Conservation (phyloP, 2,329 filamentous ascomycete genomes). For the Phoma herbarum region DNA sequence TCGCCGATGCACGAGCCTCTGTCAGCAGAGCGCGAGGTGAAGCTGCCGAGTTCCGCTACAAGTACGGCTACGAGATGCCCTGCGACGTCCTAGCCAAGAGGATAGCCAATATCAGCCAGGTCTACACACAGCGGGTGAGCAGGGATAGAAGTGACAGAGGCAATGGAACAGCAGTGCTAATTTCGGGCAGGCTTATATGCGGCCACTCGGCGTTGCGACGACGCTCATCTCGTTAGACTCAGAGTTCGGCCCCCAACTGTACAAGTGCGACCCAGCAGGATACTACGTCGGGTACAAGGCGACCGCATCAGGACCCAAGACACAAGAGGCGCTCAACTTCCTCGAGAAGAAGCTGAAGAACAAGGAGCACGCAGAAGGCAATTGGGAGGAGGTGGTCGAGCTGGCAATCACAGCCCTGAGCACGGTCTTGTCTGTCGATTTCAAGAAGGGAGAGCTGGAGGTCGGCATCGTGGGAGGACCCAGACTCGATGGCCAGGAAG, state of each 20-base stretch:
- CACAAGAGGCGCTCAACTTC: slow-evolving; percentile 98
- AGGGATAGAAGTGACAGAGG: slow-evolving; percentile 4
- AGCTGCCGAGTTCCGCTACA: slow-evolving; percentile 97
- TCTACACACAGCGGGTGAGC: slow-evolving; percentile 93
- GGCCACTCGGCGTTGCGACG: slow-evolving; percentile 92
- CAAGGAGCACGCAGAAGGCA: slow-evolving; percentile 91
- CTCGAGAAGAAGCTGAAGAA: slow-evolving; percentile 99
- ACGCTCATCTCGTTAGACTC: slow-evolving; percentile 94
- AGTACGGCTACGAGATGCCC: slow-evolving; percentile 99
- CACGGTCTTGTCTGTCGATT: slow-evolving; percentile 97
- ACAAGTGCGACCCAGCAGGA: slow-evolving; percentile 97
- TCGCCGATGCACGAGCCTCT: slow-evolving; percentile 93
- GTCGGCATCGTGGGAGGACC: slow-evolving; percentile 96
- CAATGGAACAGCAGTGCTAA: slow-evolving; percentile 39
- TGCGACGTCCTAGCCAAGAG: slow-evolving; percentile 96
- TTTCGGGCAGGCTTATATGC: slow-evolving; percentile 83
- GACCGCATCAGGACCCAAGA: slow-evolving; percentile 95
- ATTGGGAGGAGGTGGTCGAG: slow-evolving; percentile 98
- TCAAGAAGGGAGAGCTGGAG: slow-evolving; percentile 99
- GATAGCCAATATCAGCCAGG: slow-evolving; percentile 98
- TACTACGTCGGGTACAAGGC: slow-evolving; percentile 99
- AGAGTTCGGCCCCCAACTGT: slow-evolving; percentile 91
- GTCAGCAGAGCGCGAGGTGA: slow-evolving; percentile 93
- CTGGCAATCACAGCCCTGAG: slow-evolving; percentile 94
- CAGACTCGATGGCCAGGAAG: slow-evolving; percentile 80